Base-by-base conservation (phyloP, 2,329 filamentous ascomycete genomes). In the Plectosphaerella cucumerina region DNA sequence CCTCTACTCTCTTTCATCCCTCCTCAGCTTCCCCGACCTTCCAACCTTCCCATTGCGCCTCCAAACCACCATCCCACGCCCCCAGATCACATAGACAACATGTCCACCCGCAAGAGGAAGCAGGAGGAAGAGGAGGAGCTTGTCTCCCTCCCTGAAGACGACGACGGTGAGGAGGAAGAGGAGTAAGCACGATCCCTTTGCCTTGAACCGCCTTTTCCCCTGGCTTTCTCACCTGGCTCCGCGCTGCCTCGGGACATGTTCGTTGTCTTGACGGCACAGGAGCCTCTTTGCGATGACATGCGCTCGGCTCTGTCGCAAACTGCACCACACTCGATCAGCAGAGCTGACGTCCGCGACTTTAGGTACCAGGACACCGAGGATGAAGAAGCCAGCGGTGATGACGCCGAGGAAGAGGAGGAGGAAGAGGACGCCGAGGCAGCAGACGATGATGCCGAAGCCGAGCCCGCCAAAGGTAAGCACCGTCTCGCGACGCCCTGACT, bases 101-200 rank as follows among this genome's bases (percentile, higher is more conserved):
- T 78, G 73, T 72, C 74, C 52, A 65, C 70, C 60, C 76, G 76
- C 61, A 80, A 80, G 75, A 75, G 76, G 70, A 77, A 76, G 71
- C 72, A 75, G 59, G 74, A 72, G 21, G 75, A 77, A 57, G 73
- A 77, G 62, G 76, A 78, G 52, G 76, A 79, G 67, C 75, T 80
- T 33, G 72, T 80, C 54, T 77, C 76, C 54, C 74, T 80, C 50
- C 76, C 77, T 49, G 76, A 77, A 53, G 76, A 71, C 45, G 71
- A 73, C 45, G 74, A 77, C 53, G 74, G 71, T 42, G 74, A 76
- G 60, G 75, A 78, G 60, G 76, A 79, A 62, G 75, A 79, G 62
- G 77, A 79, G 77, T 80, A 72, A 73, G 76, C 63, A 44, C 48
- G 22, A 20, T 33, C 49, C 17, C 22, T 6, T 34, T 12, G 26